Base-by-base conservation (phyloP, 23 red algal species). In the Pyropia yezoensis region DNA sequence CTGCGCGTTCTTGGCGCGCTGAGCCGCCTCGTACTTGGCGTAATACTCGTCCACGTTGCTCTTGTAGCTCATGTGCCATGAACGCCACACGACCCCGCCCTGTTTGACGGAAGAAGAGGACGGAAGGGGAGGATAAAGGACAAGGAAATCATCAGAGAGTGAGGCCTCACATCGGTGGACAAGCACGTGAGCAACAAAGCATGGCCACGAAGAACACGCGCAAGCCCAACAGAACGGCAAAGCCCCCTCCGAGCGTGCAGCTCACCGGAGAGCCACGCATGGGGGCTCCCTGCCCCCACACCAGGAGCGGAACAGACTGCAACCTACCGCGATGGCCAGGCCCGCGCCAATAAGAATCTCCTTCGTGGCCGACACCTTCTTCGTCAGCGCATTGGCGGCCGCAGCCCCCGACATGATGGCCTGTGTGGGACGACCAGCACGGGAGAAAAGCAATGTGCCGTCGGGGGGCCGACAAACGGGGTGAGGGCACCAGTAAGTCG, bases 31-130 rank as follows among this genome's bases (percentile, higher is more conserved):
- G 47, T 71, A 69, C 21, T 73, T 62, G 18, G 71, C 73, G 57
- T 83, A 83, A 30, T 54, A 83, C 7, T 83, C 79, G 57, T 83
- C 79, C 7, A 83, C 57, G 24, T 67, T 45, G 13, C 57, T 60
- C 69, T 83, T 83, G 79, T 83, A 83, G 15, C 66, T 73, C 14
- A 74, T 29, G 65, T 83, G 79, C 79, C 79, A 83, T 3, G 66
- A 21, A 58, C 79, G 79, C 79, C 79, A 83, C 20, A 74, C 69
- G 26, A 57, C 27, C 29, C 79, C 79, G 33, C 50, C 77, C 77
- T 82, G 22, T 51, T 51, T 18, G 20, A 14, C 27, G 7, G 9
- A 61, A 61, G 7, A 61, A 26, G 0, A 26, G 4, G 11, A 7
- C 27, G 12, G 23, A 7, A 13, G 9, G 14, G 15, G 11, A 61